Percentiles rank a stretch among this genome's conserved stretches.
Conservation (phyloP, 2,329 filamentous ascomycete genomes). For the Monilinia laxa region DNA sequence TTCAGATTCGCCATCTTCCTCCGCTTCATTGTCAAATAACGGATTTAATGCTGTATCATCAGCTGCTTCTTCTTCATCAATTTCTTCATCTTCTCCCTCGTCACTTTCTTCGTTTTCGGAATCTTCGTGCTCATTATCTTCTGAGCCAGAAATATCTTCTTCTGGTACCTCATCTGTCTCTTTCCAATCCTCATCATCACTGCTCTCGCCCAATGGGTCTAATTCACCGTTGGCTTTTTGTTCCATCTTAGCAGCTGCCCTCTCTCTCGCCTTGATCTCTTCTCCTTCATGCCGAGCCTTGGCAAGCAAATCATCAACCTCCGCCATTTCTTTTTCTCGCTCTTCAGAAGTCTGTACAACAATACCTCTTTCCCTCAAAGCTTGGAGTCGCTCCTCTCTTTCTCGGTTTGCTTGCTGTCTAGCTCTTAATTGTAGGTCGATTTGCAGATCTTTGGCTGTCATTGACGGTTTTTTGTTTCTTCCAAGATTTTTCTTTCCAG, state of each 20-base stretch:
- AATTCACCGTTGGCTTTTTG: constrained; percentile 47
- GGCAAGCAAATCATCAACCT: constrained; percentile 85
- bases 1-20: constrained; percentile 42
- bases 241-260: constrained; percentile 67
- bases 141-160: constrained; percentile 44
- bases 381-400: constrained; percentile 72
- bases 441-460: constrained; percentile 67
- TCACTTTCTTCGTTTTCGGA: constrained; percentile 41
- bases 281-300: constrained; percentile 79
- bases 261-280: constrained; percentile 75
- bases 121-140: constrained; percentile 44
- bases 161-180: constrained; percentile 47
- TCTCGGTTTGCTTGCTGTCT: constrained; percentile 77
- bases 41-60: constrained; percentile 36
- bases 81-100: constrained; percentile 27
- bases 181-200: constrained; percentile 56
- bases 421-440: constrained; percentile 66
- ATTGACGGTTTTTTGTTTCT: constrained; percentile 55
- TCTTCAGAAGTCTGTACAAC: constrained; percentile 84
- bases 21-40: constrained; percentile 40
- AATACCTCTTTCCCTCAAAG: constrained; percentile 76
- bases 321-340: constrained; percentile 74
- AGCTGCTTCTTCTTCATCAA: constrained; percentile 50
- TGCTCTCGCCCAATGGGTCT: constrained; percentile 50
- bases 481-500: constrained; percentile 51